Base-by-base conservation (phyloP, 2,329 filamentous ascomycete species). In the Ceratocystis alfenasii region DNA sequence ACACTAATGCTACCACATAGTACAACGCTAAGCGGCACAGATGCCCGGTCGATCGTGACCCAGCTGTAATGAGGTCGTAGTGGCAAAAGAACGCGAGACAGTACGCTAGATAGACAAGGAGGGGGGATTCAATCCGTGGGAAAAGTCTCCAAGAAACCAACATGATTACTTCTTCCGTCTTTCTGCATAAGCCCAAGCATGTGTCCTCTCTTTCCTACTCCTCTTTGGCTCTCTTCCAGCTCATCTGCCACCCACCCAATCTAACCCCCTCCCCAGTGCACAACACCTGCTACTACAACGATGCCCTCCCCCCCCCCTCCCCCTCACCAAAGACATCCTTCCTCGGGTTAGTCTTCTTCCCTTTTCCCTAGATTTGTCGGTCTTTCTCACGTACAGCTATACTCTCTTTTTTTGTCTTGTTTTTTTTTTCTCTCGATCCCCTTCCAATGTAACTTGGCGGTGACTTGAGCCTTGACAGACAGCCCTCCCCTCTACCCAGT, bases 21-120 rank as follows among this genome's bases (percentile, higher is more conserved):
- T 57, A 10, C 53, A 57, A 57, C 53, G 3, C 53, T 28, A 28
- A 33, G 28, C 53, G 53, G 53, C 22, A 57, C 53, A 30, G 53
- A 30, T 30, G 28, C 30, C 53, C 53, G 53, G 53, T 57, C 53
- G 53, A 57, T 57, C 53, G 22, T 28, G 15, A 57, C 53, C 53
- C 53, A 30, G 28, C 22, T 57, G 17, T 30, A n/a, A n/a, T 30
- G 28, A 8, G 53, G 53, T 57, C 53, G 53, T 57, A 57, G 53
- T 30, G 53, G 53, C 53, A 57, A 30, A 10, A 30, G 17, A 30
- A n/a, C 15, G 22, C 15, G 48, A 50, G n/a, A 25, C n/a, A 20
- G 48, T 50, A 50, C 48, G 1, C 8, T 10, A 50, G 48, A 50
- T 57, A 5, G 22, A 17, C 25, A 28, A 15, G 53, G 53, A n/a